These are phyloP conservation scores for Tubosaeta sp. DNA, from an alignment of 768 basidiomycete genomes.

Conservation along the genomic window DNA sequence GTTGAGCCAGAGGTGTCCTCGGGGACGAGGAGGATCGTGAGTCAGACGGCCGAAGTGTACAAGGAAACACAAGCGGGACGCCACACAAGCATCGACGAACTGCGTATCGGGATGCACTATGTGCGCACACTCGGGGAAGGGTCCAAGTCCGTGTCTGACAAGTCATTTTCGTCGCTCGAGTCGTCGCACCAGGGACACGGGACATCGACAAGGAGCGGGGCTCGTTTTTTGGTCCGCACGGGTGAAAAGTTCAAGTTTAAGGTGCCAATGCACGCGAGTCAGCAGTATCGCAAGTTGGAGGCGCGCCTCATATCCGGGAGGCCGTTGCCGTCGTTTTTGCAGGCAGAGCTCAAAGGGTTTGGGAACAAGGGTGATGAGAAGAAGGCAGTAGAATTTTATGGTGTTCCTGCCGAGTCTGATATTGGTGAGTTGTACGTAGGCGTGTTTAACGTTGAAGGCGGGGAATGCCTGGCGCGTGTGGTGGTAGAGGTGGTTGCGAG, in stretches of 20 bases:
- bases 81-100: slow-evolving; percentile 53
- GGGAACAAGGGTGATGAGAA: slow-evolving; percentile 34
- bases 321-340: slow-evolving; percentile 53
- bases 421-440: slow-evolving; percentile 53
- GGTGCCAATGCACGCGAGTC: slow-evolving; percentile 37
- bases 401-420: slow-evolving; percentile 46
- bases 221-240: slow-evolving; percentile 47
- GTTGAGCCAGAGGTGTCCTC: slow-evolving; percentile 20
- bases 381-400: slow-evolving; percentile 54
- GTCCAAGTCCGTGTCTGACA: slow-evolving; percentile 32
- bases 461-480: slow-evolving; percentile 50
- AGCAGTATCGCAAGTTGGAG: slow-evolving; percentile 37
- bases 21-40: slow-evolving; percentile 44
- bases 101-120: slow-evolving; percentile 66
- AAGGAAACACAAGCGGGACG: slow-evolving; percentile 33
- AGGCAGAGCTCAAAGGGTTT: slow-evolving; percentile 43
- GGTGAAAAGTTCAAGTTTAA: slow-evolving; percentile 60
- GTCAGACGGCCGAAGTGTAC: slow-evolving; percentile 63
- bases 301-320: slow-evolving; percentile 49
- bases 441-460: slow-evolving; percentile 48
- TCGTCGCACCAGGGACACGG: slow-evolving; percentile 46
- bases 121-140: slow-evolving; percentile 66
- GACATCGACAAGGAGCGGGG: slow-evolving; percentile 18
- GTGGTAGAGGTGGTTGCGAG: slow-evolving; percentile 51
- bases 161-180: slow-evolving; percentile 60